Base-by-base conservation (phyloP, 257 asterid species). In the Petunia secreta region DNA sequence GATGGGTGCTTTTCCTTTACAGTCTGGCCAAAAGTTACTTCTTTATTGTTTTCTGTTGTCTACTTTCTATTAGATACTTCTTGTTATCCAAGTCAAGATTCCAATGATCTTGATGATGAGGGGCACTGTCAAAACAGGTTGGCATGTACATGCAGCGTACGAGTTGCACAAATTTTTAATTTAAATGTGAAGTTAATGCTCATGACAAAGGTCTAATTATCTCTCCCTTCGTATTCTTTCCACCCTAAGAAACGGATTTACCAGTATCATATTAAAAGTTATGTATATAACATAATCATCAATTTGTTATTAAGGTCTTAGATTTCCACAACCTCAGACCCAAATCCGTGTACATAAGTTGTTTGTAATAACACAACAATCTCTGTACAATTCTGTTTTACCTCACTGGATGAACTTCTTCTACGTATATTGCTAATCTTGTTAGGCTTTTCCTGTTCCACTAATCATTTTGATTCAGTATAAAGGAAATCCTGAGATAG, bases 21-120 rank as follows among this genome's bases (percentile, higher is more conserved):
- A 62, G 68, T 78, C 57, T 78, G 68, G 81, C 80, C 55, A 41
- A 16, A 41, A n/a, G 41, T n/a, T 5, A 5, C 16, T 16, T 77
- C 60, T 10, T 48, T 48, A 25, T 46, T 71, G 77, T 71, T 71
- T 71, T 71, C 60, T 46, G 60, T 48, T 71, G 6, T 48, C 1
- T 5, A 1, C 2, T 1, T 48, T 50, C 55, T 50, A 34, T 69
- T 48, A 48, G 60, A 71, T 48, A 71, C 43, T 69, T 46, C 77
- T 71, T 77, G 68, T 36, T 59, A 77, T 77, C 58, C 69, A 77
- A 62, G 53, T 77, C 80, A 59, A 76, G 44, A 76, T 76, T 58
- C 69, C 77, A 71, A 10, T 71, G 60, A 71, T 48, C 60, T 71
- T 59, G 4, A 48, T 71, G 77, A 71, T 71, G 38, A 71, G 43